Conservation (phyloP, 371 early-diverging fungal genomes). For the Mortierella sp. region DNA sequence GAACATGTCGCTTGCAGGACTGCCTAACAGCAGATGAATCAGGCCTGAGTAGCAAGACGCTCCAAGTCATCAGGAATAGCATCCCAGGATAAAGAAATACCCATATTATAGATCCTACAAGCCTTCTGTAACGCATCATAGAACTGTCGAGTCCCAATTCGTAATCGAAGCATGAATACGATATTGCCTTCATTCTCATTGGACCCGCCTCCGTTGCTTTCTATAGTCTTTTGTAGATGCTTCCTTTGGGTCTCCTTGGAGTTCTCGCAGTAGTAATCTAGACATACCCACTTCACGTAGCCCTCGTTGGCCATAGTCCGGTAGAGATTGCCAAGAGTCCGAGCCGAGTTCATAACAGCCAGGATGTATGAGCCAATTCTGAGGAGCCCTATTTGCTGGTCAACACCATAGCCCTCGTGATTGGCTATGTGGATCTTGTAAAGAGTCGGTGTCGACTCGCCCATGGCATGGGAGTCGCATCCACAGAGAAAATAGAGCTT, state of each 20-base stretch:
- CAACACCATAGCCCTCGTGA: slow-evolving; percentile 11
- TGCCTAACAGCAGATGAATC: no score
- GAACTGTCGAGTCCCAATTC: no score
- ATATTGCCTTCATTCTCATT: neutral
- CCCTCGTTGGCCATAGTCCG: slow-evolving; percentile 1
- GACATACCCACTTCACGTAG: slow-evolving; percentile 13
- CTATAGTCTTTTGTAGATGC: neutral
- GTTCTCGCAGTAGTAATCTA: slow-evolving; percentile 3
- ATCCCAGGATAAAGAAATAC: no score
- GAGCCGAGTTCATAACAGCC: neutral
- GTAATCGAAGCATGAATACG: neutral
- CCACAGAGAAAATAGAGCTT: slow-evolving; percentile 13
- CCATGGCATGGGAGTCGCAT: slow-evolving; percentile 9
- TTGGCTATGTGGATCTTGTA: slow-evolving; percentile 14
- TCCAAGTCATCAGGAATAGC: no score
- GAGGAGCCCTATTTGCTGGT: slow-evolving; percentile 4
- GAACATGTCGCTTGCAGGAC: no score
- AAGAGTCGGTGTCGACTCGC: neutral
- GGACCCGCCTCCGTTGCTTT: neutral
- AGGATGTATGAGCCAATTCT: slow-evolving; percentile 4
- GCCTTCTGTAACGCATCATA: no score
- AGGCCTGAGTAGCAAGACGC: no score
- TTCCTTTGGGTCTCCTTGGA: neutral
- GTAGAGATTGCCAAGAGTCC: slow-evolving; percentile 6
- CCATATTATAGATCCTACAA: no score